Evolutionary conservation across 1,139 yeast genomes (phyloP).

Genomic region (Zygosaccharomyces sapae): DNA sequence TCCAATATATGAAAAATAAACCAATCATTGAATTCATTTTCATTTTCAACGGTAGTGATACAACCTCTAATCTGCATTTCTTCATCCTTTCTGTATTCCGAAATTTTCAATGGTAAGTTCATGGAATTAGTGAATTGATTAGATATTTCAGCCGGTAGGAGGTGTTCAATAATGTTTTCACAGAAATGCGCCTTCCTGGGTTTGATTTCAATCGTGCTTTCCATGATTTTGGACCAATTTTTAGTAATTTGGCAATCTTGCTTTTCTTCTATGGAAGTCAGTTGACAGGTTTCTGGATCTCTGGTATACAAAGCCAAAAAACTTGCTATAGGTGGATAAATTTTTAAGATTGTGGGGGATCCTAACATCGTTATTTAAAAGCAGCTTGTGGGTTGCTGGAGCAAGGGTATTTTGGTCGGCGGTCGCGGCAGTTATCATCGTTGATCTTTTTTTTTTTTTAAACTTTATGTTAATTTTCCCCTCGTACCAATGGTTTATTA

Average conservation of each 20-base stretch:
- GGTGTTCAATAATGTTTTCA: conserved; percentile 23
- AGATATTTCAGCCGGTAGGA: conserved; percentile 20
- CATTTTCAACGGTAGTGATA: conserved; percentile 32
- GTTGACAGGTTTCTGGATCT: conserved; percentile 17
- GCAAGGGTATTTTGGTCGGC: not conserved
- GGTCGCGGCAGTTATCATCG: not conserved
- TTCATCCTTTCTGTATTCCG: conserved; percentile 31
- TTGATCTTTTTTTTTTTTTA: not conserved
- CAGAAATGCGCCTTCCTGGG: conserved; percentile 15
- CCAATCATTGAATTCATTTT: conserved; percentile 38
- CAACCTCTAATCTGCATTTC: conserved; percentile 38
- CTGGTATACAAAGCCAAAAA: conserved; percentile 38
- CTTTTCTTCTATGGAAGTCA: conserved; percentile 33
- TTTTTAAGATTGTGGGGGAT: conserved; percentile 22
- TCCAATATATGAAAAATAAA: conserved; percentile 37
- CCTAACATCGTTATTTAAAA: conserved; percentile 12
- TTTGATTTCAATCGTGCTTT: conserved; percentile 10
- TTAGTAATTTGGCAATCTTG: conserved; percentile 28
- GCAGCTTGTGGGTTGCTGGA: not conserved
- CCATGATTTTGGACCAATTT: conserved; percentile 30
- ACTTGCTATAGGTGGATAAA: conserved; percentile 38
- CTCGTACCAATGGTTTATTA: too few species aligned
- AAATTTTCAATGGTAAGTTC: conserved; percentile 28
- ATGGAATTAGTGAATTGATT: conserved; percentile 22
- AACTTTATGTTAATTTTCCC: not conserved